Conservation (phyloP, 2,329 filamentous ascomycete species). For the Penicillium thymicola region DNA sequence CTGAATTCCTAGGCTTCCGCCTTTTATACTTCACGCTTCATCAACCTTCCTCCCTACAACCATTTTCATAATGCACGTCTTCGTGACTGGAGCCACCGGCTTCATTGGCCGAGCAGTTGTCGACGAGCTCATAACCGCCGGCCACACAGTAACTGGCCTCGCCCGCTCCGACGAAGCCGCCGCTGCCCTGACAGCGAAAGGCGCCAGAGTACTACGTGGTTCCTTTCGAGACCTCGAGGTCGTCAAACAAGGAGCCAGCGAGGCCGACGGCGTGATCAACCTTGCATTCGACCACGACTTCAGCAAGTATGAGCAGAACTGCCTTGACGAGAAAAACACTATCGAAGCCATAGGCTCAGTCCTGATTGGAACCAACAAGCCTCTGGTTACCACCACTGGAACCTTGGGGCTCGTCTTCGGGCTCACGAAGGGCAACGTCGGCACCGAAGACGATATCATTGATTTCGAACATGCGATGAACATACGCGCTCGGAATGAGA, state of each 20-base stretch:
- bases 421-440: conserved; percentile 24
- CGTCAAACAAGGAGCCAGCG: conserved; percentile 32
- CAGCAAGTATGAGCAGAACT: conserved; percentile 28
- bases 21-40: not conserved
- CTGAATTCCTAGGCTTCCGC: no score
- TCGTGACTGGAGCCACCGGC: conserved; percentile 43
- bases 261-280: conserved; percentile 41
- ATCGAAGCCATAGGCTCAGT: conserved; percentile 37
- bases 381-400: conserved; percentile 40
- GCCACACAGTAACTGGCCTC: conserved; percentile 44
- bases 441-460: conserved; percentile 30
- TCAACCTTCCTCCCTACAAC: not conserved
- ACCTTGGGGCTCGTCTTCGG: conserved; percentile 27
- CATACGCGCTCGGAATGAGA: conserved; percentile 25
- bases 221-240: conserved; percentile 35
- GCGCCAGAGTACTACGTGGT: conserved; percentile 35
- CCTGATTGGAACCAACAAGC: conserved; percentile 32
- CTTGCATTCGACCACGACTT: conserved; percentile 46
- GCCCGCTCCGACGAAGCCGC: conserved; percentile 36
- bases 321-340: conserved; percentile 33
- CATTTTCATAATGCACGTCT: conserved; percentile 15
- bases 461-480: conserved; percentile 14
- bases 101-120: conserved; percentile 43
- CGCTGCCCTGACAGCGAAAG: conserved; percentile 28
- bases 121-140: conserved; percentile 38